Evolutionary conservation across 208 protist species (phyloP).

Genomic region (Wallacemonas rigidus): DNA sequence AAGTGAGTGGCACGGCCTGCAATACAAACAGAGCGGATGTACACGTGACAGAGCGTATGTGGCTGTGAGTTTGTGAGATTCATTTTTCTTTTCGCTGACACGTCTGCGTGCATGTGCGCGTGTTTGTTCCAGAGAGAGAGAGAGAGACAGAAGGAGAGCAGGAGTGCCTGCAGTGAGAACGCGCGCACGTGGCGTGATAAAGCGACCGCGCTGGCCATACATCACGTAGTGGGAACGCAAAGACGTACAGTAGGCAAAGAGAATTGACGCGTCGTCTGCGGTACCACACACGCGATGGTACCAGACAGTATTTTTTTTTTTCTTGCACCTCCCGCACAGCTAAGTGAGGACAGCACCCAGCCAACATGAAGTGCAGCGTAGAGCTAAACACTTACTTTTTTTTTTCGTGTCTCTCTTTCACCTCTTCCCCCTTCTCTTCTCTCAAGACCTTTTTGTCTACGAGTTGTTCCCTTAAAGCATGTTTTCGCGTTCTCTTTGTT

Average conservation of each 20-base stretch:
- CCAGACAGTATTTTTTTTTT: no score
- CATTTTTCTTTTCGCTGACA: constrained; percentile 21
- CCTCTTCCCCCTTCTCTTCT: neutral
- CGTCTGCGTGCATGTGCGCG: neutral
- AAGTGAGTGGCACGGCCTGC: neutral
- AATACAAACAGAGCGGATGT: no score
- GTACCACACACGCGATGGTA: no score
- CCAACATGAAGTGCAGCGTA: neutral
- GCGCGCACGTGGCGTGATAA: no score
- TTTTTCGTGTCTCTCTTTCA: constrained; percentile 1
- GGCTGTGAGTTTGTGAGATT: neutral
- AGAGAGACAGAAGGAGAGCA: neutral
- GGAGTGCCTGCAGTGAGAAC: no score
- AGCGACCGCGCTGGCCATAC: no score
- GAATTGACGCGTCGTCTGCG: no score
- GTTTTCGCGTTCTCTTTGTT: constrained; percentile 20
- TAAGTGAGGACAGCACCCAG: no score
- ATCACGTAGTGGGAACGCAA: no score
- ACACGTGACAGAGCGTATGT: neutral
- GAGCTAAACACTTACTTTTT: constrained; percentile 20
- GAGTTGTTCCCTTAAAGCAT: neutral
- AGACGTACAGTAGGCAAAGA: no score
- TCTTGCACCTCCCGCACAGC: no score
- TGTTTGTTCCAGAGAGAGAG: neutral
- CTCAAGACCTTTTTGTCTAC: constrained; percentile 6